Evolutionary conservation across 805 yeast species (phyloP).

Genomic region (Zygotorulaspora danielsina): DNA sequence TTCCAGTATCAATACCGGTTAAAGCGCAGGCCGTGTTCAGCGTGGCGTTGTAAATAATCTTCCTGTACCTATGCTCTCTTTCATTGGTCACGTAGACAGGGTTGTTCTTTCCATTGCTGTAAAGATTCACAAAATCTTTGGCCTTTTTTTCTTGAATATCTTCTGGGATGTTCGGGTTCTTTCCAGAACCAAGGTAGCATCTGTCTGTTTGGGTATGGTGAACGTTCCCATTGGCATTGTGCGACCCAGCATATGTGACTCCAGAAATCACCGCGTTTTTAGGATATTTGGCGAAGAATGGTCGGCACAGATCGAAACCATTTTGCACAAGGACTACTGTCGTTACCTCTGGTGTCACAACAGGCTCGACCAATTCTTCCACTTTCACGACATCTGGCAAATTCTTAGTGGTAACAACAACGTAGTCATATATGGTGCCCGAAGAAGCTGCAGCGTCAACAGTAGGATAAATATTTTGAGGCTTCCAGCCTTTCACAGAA

Average conservation of each 20-base stretch:
- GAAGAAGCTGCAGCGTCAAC: conserved; percentile 41
- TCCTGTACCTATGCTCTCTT: conserved; percentile 55
- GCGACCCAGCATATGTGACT: conserved; percentile 56
- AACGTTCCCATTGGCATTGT: conserved; percentile 43
- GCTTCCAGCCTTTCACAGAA: conserved; percentile 45
- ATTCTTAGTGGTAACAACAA: conserved; percentile 59
- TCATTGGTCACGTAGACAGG: conserved; percentile 44
- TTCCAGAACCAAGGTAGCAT: conserved; percentile 46
- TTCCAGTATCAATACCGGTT: conserved; percentile 54
- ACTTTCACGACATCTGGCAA: conserved; percentile 56
- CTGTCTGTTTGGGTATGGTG: conserved; percentile 46
- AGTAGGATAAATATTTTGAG: conserved; percentile 39
- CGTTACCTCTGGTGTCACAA: conserved; percentile 43
- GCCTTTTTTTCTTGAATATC: conserved; percentile 33
- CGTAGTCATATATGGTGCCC: conserved; percentile 44
- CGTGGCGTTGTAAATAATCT: conserved; percentile 65
- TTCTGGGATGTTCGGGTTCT: conserved; percentile 36
- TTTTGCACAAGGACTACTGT: conserved; percentile 55
- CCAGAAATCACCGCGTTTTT: conserved; percentile 51
- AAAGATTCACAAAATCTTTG: conserved; percentile 44
- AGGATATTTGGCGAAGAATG: conserved; percentile 49
- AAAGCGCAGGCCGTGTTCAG: conserved; percentile 60
- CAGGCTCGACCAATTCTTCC: conserved; percentile 49
- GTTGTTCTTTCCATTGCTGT: conserved; percentile 42
- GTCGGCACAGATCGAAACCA: conserved; percentile 58